These are phyloP conservation scores for Podila epicladia DNA, from an alignment of 192 early-diverging fungal genomes.

Conservation along the genomic window DNA sequence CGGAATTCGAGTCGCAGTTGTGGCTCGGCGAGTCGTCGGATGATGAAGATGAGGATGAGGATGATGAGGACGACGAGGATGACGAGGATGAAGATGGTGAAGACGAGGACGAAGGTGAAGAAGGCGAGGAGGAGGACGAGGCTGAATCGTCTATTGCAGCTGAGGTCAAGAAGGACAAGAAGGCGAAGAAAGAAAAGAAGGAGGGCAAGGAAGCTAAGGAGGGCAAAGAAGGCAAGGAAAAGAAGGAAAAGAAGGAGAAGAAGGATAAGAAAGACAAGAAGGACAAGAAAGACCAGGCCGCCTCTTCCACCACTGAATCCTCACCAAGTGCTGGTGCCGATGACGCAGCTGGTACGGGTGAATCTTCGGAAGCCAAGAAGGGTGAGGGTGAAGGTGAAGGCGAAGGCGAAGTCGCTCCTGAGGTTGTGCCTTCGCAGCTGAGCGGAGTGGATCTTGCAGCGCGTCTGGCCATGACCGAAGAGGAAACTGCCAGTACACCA, in stretches of 20 bases:
- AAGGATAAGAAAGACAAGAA: constrained; percentile 43
- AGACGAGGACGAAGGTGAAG: constrained; percentile 21
- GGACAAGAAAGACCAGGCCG: constrained; percentile 43
- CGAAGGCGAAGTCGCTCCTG: constrained; percentile 2
- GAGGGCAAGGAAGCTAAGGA: constrained; percentile 16
- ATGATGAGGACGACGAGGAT: constrained; percentile 58
- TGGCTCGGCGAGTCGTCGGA: constrained; percentile 63
- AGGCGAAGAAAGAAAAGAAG: constrained; percentile 12
- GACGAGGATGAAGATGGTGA: constrained; percentile 62
- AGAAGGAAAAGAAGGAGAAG: constrained; percentile 44
- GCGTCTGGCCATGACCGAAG: constrained; percentile 51
- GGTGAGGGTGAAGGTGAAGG: constrained; percentile 8
- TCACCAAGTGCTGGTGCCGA: constrained; percentile 38
- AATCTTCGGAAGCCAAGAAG: constrained; percentile 4
- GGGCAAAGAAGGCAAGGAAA: constrained; percentile 18
- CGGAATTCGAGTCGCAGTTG: constrained; percentile 54
- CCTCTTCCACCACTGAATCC: constrained; percentile 17
- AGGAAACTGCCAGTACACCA: constrained; percentile 50
- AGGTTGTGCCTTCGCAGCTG: constrained; percentile 38
- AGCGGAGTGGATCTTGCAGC: constrained; percentile 49
- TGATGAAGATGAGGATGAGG: constrained; percentile 58
- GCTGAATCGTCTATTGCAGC: constrained; percentile 1
- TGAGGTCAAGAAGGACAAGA: constrained; percentile 26
- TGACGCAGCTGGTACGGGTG: constrained; percentile 27
- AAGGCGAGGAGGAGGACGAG: constrained; percentile 14